Conservation (phyloP, 768 basidiomycete genomes). For the Lentinula edodes region DNA sequence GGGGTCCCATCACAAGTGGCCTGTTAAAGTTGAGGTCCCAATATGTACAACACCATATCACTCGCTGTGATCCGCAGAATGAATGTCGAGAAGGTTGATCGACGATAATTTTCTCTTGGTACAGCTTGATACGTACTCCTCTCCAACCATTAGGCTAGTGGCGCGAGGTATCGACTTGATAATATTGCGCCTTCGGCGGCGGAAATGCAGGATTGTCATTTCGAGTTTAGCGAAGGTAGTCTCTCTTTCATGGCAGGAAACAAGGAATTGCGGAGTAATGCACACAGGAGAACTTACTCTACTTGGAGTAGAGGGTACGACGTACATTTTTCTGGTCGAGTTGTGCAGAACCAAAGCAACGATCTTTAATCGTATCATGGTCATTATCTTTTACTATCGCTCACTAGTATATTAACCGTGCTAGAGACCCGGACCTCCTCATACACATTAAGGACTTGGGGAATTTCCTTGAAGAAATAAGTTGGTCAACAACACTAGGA, state of each 20-base stretch:
- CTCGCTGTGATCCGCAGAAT: neutral
- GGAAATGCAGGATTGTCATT: neutral
- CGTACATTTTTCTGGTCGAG: too few relatives aligned
- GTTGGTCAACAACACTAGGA: neutral
- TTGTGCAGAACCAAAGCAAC: too few relatives aligned
- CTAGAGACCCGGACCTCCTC: neutral
- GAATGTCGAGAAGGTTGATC: constrained; percentile 3
- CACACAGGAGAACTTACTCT: too few relatives aligned
- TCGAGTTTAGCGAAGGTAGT: too few relatives aligned
- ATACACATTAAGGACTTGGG: neutral
- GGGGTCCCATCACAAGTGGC: neutral
- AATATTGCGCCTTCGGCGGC: neutral
- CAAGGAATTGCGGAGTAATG: too few relatives aligned
- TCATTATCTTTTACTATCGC: too few relatives aligned
- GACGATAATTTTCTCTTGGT: neutral
- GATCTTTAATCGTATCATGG: too few relatives aligned
- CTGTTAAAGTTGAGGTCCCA: neutral
- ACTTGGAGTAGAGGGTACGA: too few relatives aligned
- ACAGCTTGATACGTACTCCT: neutral
- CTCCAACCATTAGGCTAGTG: neutral
- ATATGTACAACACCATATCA: neutral
- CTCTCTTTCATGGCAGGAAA: too few relatives aligned
- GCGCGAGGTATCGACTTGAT: neutral
- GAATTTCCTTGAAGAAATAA: neutral
- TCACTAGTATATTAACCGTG: too few relatives aligned